Evolutionary conservation across 345 rosid species (phyloP), one percentile per base, ranked within the genome.

Genomic region (Turritis glabra): DNA sequence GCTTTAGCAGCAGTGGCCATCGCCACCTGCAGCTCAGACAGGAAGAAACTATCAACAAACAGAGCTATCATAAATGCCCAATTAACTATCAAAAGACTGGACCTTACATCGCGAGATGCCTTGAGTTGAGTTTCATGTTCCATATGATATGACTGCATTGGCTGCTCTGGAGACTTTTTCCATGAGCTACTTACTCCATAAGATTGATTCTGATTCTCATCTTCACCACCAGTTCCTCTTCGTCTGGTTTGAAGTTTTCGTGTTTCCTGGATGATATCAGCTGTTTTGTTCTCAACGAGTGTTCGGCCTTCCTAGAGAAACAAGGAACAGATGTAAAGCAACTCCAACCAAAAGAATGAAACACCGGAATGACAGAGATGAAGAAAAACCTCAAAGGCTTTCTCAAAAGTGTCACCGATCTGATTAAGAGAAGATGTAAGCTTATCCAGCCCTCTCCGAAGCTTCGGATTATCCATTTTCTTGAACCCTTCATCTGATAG

Each of bases 81-180:
- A 67, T 10, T 32, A 37, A 38, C 44, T 32, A 50, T 22, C 3
- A n/a, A 19, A 60, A 14, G 32, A 43, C 22, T 74, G 21, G 72
- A 29, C 88, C 96, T 91, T 88, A 94, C 97, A 78, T 94, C 98
- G 84, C 98, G 97, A 84, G 98, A 91, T 80, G 97, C 97, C 91
- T 94, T 94, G 85, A 94, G 87, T 79, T 90, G 97, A 71, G 80
- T 85, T 67, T 93, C 96, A 51, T 77, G 90, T 80, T 86, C 80
- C 82, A 81, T 72, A 67, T 77, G 87, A 66, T 56, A 73, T 55
- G 62, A 83, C 41, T 71, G 83, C 52, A 47, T 37, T 38, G 81
- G 63, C 62, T 73, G 78, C 67, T 53, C 53, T 27, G 75, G 26
- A 43, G 80, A 79, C 32, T 76, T 85, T 58, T 81, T 82, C 86